These are phyloP conservation scores for Inonotus obliquus DNA, from an alignment of 1,284 basidiomycete species.

Conservation along the genomic window DNA sequence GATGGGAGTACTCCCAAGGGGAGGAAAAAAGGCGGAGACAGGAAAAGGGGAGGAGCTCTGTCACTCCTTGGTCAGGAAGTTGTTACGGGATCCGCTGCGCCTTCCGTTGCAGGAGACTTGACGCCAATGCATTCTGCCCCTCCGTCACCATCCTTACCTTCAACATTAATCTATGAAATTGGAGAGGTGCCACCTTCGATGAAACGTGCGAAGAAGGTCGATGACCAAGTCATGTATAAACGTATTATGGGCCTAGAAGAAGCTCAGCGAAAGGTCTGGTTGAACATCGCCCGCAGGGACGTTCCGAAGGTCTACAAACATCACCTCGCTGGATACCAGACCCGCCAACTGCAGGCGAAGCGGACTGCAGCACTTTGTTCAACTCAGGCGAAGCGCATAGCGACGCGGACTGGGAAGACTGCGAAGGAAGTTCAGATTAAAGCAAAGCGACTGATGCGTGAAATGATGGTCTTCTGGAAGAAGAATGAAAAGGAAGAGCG, in stretches of 20 bases:
- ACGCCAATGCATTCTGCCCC: constrained; percentile 56
- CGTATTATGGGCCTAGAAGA: constrained; percentile 76
- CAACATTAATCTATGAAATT: constrained; percentile 63
- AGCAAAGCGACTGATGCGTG: constrained; percentile 84
- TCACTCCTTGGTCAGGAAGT: constrained; percentile 43
- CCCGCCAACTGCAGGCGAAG: constrained; percentile 63
- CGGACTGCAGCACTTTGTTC: constrained; percentile 76
- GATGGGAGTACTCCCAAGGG: constrained; percentile 28
- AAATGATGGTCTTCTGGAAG: constrained; percentile 97
- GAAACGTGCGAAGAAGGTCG: constrained; percentile 69
- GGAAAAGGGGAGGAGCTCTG: constrained; percentile 41
- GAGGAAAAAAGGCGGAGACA: constrained; percentile 37
- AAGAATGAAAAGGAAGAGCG: constrained; percentile 97
- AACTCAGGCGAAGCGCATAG: constrained; percentile 77
- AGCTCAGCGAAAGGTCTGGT: constrained; percentile 83
- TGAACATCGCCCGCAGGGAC: constrained; percentile 76
- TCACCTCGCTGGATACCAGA: constrained; percentile 59
- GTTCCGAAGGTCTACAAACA: constrained; percentile 85
- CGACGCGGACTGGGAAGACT: constrained; percentile 75
- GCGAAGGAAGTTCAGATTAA: constrained; percentile 88
- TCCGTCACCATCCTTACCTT: constrained; percentile 54
- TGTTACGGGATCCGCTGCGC: constrained; percentile 47
- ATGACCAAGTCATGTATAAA: constrained; percentile 65
- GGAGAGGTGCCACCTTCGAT: constrained; percentile 63
- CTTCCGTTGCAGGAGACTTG: constrained; percentile 51